These are phyloP conservation scores for Brassica carinata DNA, from an alignment of 345 rosid genomes.

Conservation along the genomic window DNA sequence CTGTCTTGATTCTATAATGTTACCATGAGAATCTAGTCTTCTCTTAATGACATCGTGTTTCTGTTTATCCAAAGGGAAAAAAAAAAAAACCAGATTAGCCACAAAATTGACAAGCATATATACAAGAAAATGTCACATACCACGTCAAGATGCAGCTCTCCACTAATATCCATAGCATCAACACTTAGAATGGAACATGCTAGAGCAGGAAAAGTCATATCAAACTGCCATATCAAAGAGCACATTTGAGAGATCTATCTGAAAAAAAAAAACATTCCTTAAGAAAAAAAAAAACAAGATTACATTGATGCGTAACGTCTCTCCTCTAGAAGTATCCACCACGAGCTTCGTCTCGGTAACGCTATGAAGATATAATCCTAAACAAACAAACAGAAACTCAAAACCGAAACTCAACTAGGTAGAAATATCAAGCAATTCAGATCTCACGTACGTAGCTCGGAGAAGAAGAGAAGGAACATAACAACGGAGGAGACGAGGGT, in stretches of 20 bases:
- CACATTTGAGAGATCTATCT: slow-evolving; percentile 4
- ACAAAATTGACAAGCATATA: slow-evolving; percentile 2
- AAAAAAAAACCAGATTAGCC: neutral
- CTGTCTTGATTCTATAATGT: slow-evolving; percentile 71
- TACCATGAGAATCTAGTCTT: slow-evolving; percentile 74
- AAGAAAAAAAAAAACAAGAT: slow-evolving; percentile 16
- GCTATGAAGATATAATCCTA: slow-evolving; percentile 81
- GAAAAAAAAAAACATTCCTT: neutral
- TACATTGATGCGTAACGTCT: slow-evolving; percentile 86
- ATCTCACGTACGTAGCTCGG: slow-evolving; percentile 74
- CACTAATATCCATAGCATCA: slow-evolving; percentile 98
- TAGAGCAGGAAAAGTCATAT: slow-evolving; percentile 86
- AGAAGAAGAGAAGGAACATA: slow-evolving; percentile 94
- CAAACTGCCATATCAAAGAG: slow-evolving; percentile 64
- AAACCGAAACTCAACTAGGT: neutral
- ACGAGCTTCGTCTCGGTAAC: slow-evolving; percentile 89
- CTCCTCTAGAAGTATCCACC: slow-evolving; percentile 98
- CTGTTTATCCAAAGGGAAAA: slow-evolving; percentile 47
- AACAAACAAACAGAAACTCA: slow-evolving; percentile 30
- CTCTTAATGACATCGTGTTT: slow-evolving; percentile 89
- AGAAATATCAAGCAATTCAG: neutral
- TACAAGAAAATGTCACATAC: slow-evolving; percentile 47
- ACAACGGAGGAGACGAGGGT: slow-evolving; percentile 83
- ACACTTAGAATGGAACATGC: slow-evolving; percentile 92
- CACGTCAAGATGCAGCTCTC: slow-evolving; percentile 96